Evolutionary conservation across 2,329 filamentous ascomycete genomes (phyloP), one percentile per base, ranked within the genome.

Genomic region (Orbilia blumenaviensis): DNA sequence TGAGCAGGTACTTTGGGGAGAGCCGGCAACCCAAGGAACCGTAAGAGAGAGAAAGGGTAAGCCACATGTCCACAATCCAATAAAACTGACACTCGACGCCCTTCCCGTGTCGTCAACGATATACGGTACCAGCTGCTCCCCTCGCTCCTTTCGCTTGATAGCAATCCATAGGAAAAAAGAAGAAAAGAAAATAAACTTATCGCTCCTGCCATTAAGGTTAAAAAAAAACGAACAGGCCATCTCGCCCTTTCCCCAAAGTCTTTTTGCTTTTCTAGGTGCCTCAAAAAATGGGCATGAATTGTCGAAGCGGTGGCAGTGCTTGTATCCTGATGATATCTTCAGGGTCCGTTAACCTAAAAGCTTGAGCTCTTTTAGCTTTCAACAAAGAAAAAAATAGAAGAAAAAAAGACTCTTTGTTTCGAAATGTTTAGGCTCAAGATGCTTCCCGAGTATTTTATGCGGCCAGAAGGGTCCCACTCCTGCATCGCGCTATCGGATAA

Each of bases 261-360:
- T 56, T 3, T 58, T 29, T 34, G 36, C 52, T 58, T 60, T 60
- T 60, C 9, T 16, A 0, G 12, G 16, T 48, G 16, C 10, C 18
- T n/a, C 7, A 36, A 42, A 60, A 64, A 52, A 66, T 14, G 36
- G 52, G 52, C 52, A 74, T 66, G 41, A 67, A 67, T 67, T 54
- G 56, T 75, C 69, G 62, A 67, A 67, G 62, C 63, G 64, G 72
- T 76, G 72, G 72, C 72, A 69, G 72, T 76, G 72, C 66, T 32
- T 56, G 18, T 34, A 48, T 46, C 42, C 44, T 56, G 46, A 69
- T 50, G 41, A 63, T 71, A 44, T 71, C 56, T 48, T 41, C 36
- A 60, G 36, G 52, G 27, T 52, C 32, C 38, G 25, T 14, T 5
- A 27, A 27, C 14, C 14, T 10, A 29, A 46, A 44, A 58, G 63